Conservation (phyloP, 169 alveolate genomes). For the Eimeria sp. region DNA sequence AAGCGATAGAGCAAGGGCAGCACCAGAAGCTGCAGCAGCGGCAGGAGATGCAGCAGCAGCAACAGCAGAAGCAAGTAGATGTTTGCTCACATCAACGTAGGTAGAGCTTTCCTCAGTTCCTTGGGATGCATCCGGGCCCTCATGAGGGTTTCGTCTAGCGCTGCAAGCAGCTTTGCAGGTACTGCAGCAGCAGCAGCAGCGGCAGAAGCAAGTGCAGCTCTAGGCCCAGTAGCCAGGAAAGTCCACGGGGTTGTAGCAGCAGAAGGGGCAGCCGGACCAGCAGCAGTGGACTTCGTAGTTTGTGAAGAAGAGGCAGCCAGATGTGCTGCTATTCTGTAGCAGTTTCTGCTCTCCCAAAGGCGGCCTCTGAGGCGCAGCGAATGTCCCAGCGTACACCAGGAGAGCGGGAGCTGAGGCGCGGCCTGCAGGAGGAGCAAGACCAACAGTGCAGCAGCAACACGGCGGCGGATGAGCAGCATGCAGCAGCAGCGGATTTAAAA, state of each 20-base stretch:
- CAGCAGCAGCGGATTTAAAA: not conserved
- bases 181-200: constrained; percentile 56
- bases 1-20: not conserved
- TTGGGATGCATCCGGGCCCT: constrained; percentile 31
- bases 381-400: constrained; percentile 65
- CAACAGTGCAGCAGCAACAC: not conserved
- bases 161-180: constrained; percentile 3
- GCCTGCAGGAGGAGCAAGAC: constrained; percentile 14
- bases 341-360: constrained; percentile 34
- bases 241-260: not conserved
- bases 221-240: not conserved
- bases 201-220: constrained; percentile 22
- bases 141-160: not conserved
- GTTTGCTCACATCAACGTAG: constrained; percentile 20
- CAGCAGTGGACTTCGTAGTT: not conserved
- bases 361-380: constrained; percentile 59
- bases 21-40: not conserved
- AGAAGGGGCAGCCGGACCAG: not conserved
- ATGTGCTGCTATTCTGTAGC: constrained; percentile 12
- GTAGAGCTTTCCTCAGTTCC: constrained; percentile 24
- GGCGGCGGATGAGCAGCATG: not conserved
- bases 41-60: constrained; percentile 15
- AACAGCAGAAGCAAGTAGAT: not conserved
- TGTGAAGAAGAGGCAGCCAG: not conserved
- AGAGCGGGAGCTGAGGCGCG: constrained; percentile 44